A percentile compares a stretch with the other conserved stretches of the same genome.
These are phyloP conservation scores for Zygosaccharomyces pseudobailii DNA, from an alignment of 1,139 yeast species.

Conservation along the genomic window DNA sequence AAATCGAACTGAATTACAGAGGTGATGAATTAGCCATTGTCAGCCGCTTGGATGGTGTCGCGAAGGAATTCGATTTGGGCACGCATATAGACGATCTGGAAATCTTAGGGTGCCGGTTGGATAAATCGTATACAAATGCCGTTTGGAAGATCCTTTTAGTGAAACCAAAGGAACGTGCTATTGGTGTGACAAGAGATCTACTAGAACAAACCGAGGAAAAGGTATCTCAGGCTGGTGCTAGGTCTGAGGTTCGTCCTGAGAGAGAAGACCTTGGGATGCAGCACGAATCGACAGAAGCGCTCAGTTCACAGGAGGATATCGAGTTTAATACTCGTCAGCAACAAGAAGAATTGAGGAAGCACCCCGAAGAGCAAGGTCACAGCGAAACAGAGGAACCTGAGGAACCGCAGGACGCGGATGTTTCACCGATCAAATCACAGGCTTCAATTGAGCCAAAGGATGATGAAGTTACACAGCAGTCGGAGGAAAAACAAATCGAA, in stretches of 20 bases:
- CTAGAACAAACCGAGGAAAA: not conserved
- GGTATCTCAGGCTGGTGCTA: no score
- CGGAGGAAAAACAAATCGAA: no score
- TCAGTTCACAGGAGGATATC: no score
- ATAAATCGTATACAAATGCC: slow-evolving; percentile 19
- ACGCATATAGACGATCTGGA: slow-evolving; percentile 22
- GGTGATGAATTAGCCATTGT: slow-evolving; percentile 22
- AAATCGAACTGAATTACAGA: slow-evolving; percentile 25
- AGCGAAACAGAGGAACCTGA: no score
- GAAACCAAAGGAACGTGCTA: slow-evolving; percentile 2
- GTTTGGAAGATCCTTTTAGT: slow-evolving; percentile 19
- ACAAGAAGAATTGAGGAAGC: no score
- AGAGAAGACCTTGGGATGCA: not conserved
- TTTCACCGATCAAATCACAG: no score
- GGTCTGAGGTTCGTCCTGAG: not conserved
- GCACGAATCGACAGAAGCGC: not conserved
- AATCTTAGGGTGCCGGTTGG: slow-evolving; percentile 21
- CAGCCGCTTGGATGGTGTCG: slow-evolving; percentile 20
- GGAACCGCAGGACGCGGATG: no score
- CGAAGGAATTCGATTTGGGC: slow-evolving; percentile 22
- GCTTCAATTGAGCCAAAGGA: no score
- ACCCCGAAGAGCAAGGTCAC: no score
- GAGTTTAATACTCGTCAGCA: no score
- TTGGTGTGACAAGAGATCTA: not conserved
- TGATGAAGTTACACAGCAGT: no score